These are phyloP conservation scores for Aureobasidium sp. DNA, from an alignment of 2,329 filamentous ascomycete genomes.

Conservation along the genomic window DNA sequence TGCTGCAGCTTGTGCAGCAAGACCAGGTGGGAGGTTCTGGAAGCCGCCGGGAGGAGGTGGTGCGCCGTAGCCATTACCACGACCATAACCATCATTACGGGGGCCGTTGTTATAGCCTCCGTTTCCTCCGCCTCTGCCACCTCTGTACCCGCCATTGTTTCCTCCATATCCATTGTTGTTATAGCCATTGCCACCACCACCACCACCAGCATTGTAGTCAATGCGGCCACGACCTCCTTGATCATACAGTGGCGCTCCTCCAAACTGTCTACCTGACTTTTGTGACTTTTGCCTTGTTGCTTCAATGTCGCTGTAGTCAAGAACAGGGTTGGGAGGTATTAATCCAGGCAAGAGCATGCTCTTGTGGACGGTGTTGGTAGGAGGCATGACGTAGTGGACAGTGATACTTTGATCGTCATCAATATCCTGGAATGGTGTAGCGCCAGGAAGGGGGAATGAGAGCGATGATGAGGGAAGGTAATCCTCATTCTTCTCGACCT, in stretches of 20 bases:
- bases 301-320: conserved; percentile 70
- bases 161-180: conserved; percentile 19
- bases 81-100: conserved; percentile 13
- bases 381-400: conserved; percentile 81
- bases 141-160: conserved; percentile 11
- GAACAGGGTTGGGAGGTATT: conserved; percentile 59
- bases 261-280: conserved; percentile 59
- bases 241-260: conserved; percentile 54
- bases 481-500: conserved; percentile 69
- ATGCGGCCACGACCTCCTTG: conserved; percentile 32
- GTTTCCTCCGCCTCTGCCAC: conserved; percentile 15
- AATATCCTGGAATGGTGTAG: conserved; percentile 56
- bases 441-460: conserved; percentile 65
- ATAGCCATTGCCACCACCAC: conserved; percentile 7
- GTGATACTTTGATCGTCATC: conserved; percentile 82
- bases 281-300: conserved; percentile 58
- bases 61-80: conserved; percentile 10
- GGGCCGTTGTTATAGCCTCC: conserved; percentile 18
- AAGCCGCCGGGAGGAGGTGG: conserved; percentile 20
- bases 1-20: conserved; percentile 26
- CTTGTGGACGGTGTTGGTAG: conserved; percentile 66
- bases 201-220: conserved; percentile 9
- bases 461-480: conserved; percentile 80
- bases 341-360: conserved; percentile 88
- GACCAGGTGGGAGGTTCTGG: conserved; percentile 24